phyloP scores from a whole-genome alignment of 2,329 filamentous ascomycete species.

The Claviceps sp. region DNA sequence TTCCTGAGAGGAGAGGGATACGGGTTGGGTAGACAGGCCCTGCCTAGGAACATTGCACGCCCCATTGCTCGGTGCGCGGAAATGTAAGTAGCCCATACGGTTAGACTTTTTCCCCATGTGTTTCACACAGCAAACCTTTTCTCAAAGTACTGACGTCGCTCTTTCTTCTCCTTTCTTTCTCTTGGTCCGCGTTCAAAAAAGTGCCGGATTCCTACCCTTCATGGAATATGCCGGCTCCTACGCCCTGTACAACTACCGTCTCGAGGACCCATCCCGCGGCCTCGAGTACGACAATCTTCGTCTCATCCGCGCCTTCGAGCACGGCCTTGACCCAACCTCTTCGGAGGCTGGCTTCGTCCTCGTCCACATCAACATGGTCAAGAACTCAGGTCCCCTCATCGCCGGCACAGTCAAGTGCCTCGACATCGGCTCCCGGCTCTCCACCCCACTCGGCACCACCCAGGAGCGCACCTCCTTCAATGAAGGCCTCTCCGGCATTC shows the following conservation, averaged over 20 bases:
- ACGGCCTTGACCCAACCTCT: slow-evolving; percentile 70
- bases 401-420: slow-evolving; percentile 57
- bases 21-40: slow-evolving; percentile 58
- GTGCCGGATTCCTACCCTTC: slow-evolving; percentile 72
- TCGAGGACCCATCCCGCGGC: slow-evolving; percentile 40
- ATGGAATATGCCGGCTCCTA: slow-evolving; percentile 71
- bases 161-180: not conserved
- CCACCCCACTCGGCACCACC: slow-evolving; percentile 13
- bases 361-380: slow-evolving; percentile 91
- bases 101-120: not conserved
- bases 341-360: slow-evolving; percentile 95
- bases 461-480: slow-evolving; percentile 46
- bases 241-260: slow-evolving; percentile 55
- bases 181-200: slow-evolving; percentile 7
- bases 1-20: slow-evolving; percentile 60
- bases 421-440: slow-evolving; percentile 28
- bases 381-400: slow-evolving; percentile 67
- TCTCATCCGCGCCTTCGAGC: slow-evolving; percentile 81
- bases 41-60: slow-evolving; percentile 63
- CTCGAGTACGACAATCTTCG: slow-evolving; percentile 57
- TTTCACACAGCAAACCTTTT: not conserved
- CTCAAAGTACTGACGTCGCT: not conserved
- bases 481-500: slow-evolving; percentile 45
- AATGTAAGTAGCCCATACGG: slow-evolving; percentile 47
- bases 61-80: slow-evolving; percentile 76